Conservation (phyloP, 2,329 filamentous ascomycete species). For the Mycosphaerella sp. region DNA sequence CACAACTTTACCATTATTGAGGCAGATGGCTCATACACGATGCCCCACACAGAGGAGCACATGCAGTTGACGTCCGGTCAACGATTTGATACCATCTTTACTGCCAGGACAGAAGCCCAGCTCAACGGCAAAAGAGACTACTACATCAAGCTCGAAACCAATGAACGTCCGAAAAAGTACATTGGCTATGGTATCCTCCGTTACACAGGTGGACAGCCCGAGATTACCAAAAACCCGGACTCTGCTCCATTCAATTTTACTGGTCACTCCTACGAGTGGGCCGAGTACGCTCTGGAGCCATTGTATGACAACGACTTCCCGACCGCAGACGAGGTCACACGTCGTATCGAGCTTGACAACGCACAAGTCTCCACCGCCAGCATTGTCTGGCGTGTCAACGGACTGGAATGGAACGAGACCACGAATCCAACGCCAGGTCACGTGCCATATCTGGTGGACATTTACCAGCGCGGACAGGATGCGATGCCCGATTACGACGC, state of each 20-base stretch:
- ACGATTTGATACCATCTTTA: slow-evolving; percentile 54
- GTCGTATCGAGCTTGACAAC: slow-evolving; percentile 33
- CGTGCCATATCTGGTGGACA: slow-evolving; percentile 48
- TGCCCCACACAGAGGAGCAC: slow-evolving; percentile 42
- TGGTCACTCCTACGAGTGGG: slow-evolving; percentile 34
- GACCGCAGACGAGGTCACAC: slow-evolving; percentile 32
- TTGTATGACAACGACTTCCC: slow-evolving; percentile 32
- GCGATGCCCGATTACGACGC: slow-evolving; percentile 49
- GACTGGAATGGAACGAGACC: slow-evolving; percentile 24
- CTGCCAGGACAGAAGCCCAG: slow-evolving; percentile 46
- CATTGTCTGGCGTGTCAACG: slow-evolving; percentile 23
- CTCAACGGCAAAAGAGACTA: slow-evolving; percentile 38
- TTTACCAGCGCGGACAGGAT: slow-evolving; percentile 45
- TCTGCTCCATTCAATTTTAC: slow-evolving; percentile 30
- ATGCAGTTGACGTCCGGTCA: slow-evolving; percentile 55
- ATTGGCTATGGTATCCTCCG: slow-evolving; percentile 47
- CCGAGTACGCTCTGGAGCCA: slow-evolving; percentile 37
- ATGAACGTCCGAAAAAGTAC: slow-evolving; percentile 44
- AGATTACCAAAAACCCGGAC: slow-evolving; percentile 18
- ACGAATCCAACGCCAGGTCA: slow-evolving; percentile 19
- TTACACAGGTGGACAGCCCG: slow-evolving; percentile 33
- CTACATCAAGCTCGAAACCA: slow-evolving; percentile 46
- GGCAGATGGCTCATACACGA: slow-evolving; percentile 51
- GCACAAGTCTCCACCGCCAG: slow-evolving; percentile 17
- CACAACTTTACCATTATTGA: slow-evolving; percentile 53